Evolutionary conservation across 2,329 filamentous ascomycete species (phyloP), one percentile per base, ranked within the genome.

Genomic region (Plectosphaerella cucumerina): DNA sequence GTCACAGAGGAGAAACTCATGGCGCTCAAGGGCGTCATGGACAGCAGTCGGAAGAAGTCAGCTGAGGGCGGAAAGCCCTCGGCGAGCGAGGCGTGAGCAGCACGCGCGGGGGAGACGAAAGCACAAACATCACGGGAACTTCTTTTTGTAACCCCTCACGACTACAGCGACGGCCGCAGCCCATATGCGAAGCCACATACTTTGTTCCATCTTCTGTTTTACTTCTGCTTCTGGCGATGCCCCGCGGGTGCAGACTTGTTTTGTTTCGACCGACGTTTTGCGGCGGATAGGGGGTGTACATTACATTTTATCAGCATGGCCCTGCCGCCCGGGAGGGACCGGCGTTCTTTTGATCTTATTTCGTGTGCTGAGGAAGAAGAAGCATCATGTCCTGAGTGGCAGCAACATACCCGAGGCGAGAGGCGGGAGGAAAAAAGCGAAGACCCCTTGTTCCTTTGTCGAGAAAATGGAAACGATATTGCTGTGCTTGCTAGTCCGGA

Each of bases 1-100:
- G 82, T 96, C 26, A 97, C 93, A 3, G 90, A 97, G 65, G 87
- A 96, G 72, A 87, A 89, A 62, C 72, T 99, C 31, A 78, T 81
- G 50, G 81, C 87, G 41, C 70, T 99, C 55, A 92, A 92, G 68
- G 78, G 81, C 41, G 87, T 90, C 26, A 77, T 93, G 48, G 79
- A 81, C 55, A 78, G 76, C 63, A 74, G 59, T 11, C 9, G 18
- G 39, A 42, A 17, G 39, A 42, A 59, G 43, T 21, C 14, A 21
- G 43, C 33, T 9, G 33, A 42, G 35, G 6, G 21, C n/a, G 21
- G 18, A n/a, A 18, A 18, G 39, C 39, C 39, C 4, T 42, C 39
- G 17, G n/a, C 39, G 39, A 42, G 45, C 10, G 31, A 46, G 44
- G 15, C 18, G 17, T 22, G 31, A 21, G 17, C 17, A 17, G 17